phyloP scores from a whole-genome alignment of 2,329 filamentous ascomycete species.

The Alternaria panax region DNA sequence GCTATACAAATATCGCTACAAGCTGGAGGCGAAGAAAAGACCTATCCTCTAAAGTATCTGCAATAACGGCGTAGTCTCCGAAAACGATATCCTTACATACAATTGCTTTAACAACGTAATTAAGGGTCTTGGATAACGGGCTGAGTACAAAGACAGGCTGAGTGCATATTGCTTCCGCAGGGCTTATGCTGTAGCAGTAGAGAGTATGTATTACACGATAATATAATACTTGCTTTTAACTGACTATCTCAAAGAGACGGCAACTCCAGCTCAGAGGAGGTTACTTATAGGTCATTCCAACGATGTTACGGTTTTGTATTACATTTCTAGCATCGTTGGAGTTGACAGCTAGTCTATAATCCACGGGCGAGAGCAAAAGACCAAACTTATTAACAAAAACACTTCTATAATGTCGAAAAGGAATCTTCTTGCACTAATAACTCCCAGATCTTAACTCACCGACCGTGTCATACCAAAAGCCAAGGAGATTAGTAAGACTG shows the following conservation, averaged over 20 bases:
- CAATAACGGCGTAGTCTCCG: neutral
- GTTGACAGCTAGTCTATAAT: constrained; percentile 5
- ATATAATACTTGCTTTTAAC: neutral
- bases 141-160: constrained; percentile 10
- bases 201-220: constrained; percentile 1
- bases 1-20: constrained; percentile 7
- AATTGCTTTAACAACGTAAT: constrained; percentile 10
- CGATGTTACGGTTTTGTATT: neutral
- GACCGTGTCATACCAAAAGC: neutral
- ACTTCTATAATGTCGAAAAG: constrained; percentile 11
- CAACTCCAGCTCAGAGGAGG: neutral
- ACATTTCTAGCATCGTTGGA: neutral
- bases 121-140: constrained; percentile 6
- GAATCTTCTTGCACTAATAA: constrained; percentile 1
- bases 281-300: neutral
- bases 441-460: constrained; percentile 6
- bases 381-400: constrained; percentile 2
- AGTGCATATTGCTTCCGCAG: constrained; percentile 15
- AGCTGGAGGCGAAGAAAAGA: neutral
- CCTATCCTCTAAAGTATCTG: constrained; percentile 1
- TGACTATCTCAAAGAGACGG: neutral
- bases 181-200: constrained; percentile 3
- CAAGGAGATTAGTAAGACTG: neutral
- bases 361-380: neutral
- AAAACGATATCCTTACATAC: constrained; percentile 6